Percentiles rank a stretch among this genome's conserved stretches.
Conservation (phyloP, 495 filamentous ascomycete species). For the Lophiostoma macrostomum region DNA sequence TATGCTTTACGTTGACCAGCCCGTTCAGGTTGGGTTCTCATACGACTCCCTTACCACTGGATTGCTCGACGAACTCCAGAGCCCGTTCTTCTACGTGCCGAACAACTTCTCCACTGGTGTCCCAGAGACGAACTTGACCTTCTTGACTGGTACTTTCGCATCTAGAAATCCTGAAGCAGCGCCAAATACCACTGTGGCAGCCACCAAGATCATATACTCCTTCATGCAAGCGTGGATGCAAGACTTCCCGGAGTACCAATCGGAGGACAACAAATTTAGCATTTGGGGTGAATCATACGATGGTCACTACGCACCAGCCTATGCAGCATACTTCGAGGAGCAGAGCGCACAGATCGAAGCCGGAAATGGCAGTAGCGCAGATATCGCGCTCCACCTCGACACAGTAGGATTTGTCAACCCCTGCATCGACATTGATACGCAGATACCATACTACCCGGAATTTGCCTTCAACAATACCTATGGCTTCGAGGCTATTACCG, state of each 20-base stretch:
- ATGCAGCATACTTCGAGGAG: slow-evolving; percentile 52
- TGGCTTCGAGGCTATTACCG: slow-evolving; percentile 38
- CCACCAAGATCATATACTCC: slow-evolving; percentile 12
- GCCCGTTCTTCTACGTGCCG: slow-evolving; percentile 1
- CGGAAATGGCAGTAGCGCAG: slow-evolving; percentile 18
- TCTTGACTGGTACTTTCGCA: slow-evolving; percentile 38
- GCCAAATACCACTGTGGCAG: slow-evolving; percentile 17
- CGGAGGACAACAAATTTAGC: slow-evolving; percentile 16
- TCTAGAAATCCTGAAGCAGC: background rate
- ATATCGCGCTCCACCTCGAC: slow-evolving; percentile 12
- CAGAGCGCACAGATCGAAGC: slow-evolving; percentile 54
- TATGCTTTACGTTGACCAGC: slow-evolving; percentile 37
- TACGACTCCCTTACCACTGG: slow-evolving; percentile 47
- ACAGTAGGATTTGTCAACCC: slow-evolving; percentile 19
- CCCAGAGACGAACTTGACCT: slow-evolving; percentile 6
- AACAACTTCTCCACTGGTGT: background rate
- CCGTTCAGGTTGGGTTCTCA: slow-evolving; percentile 23
- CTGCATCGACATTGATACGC: slow-evolving; percentile 16
- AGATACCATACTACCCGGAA: slow-evolving; percentile 15
- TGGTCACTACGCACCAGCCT: slow-evolving; percentile 12
- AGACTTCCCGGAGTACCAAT: slow-evolving; percentile 17
- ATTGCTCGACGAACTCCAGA: slow-evolving; percentile 36
- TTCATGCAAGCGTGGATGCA: slow-evolving; percentile 23
- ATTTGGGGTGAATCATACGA: slow-evolving; percentile 18
- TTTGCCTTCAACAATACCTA: slow-evolving; percentile 29